Evolutionary conservation across 345 rosid genomes (phyloP), one percentile per base, ranked within the genome.

Genomic region (Trapa incisa): DNA sequence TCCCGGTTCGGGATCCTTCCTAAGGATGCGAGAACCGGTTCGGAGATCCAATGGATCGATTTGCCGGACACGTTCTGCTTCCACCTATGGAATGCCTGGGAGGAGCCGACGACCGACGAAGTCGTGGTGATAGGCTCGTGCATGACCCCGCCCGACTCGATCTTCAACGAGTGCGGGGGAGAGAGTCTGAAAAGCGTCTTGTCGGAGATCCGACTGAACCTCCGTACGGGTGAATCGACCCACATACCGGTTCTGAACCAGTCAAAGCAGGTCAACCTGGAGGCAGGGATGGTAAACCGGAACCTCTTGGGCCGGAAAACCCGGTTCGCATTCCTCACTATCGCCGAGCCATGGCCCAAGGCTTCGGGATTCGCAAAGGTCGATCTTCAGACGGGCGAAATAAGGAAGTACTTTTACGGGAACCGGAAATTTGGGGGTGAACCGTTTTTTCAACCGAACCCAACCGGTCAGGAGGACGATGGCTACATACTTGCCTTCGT

Each of bases 71-170:
- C 94, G 29, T 22, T 22, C 29, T 22, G 29, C 29, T 22, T 22
- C 29, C 29, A 22, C 29, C 29, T 22, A 22, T 92, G 98, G 98
- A 92, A 92, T 42, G 98, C 98, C 17, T 92, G 98, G 98, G 98
- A 92, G 36, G 89, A 87, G 48, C 84, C 81, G 61, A 96, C 87
- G 65, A 66, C 84, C 2, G 84, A 89, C 13, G 98, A 92, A 42
- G 82, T 87, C 15, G 95, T 92, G 38, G 94, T 92, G 72, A 71
- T 71, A 65, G 74, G 74, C n/a, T 71, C 74, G 17, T 65, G 74
- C 74, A 65, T 71, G 69, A 65, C 74, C 45, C 74, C 74, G 2
- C 61, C 74, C 2, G 74, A 65, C 45, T 65, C 68, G 15, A 71
- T 71, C 69, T 71, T 71, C 47, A 71, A 71, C 63, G 74, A 71